Percentiles rank a stretch among this genome's conserved stretches.
These are phyloP conservation scores for Colletotrichum zoysiae DNA, from an alignment of 2,329 filamentous ascomycete species.

Conservation along the genomic window DNA sequence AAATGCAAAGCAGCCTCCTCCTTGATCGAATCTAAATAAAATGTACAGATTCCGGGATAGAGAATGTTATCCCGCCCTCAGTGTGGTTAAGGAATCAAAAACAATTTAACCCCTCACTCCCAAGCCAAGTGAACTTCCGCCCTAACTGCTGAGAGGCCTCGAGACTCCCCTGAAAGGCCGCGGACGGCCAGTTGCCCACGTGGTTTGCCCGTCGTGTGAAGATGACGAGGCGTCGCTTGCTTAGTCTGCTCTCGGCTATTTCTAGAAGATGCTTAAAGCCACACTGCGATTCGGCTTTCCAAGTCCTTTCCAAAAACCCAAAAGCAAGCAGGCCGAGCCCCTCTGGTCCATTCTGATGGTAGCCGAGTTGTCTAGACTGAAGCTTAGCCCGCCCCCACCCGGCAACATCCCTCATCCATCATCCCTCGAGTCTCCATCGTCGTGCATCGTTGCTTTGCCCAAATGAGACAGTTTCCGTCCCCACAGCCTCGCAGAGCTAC, in stretches of 20 bases:
- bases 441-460: not conserved
- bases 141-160: not conserved
- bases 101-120: not conserved
- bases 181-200: not conserved
- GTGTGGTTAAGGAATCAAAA: not conserved
- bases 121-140: not conserved
- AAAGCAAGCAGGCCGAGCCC: not conserved
- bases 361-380: slow-evolving; percentile 1
- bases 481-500: not conserved
- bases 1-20: not conserved
- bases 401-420: not conserved
- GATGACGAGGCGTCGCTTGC: not conserved
- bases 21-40: not conserved
- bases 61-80: not conserved
- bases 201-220: not conserved
- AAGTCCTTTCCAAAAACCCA: not conserved
- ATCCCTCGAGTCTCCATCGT: not conserved
- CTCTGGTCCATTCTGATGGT: not conserved
- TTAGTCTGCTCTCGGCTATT: not conserved
- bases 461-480: not conserved
- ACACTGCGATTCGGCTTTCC: not conserved
- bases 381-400: not conserved
- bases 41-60: not conserved
- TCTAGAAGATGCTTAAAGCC: not conserved
- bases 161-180: not conserved